A percentile compares a stretch with the other conserved stretches of the same genome.
Evolutionary conservation across 257 asterid genomes (phyloP).

Genomic region (Solanum phureja): DNA sequence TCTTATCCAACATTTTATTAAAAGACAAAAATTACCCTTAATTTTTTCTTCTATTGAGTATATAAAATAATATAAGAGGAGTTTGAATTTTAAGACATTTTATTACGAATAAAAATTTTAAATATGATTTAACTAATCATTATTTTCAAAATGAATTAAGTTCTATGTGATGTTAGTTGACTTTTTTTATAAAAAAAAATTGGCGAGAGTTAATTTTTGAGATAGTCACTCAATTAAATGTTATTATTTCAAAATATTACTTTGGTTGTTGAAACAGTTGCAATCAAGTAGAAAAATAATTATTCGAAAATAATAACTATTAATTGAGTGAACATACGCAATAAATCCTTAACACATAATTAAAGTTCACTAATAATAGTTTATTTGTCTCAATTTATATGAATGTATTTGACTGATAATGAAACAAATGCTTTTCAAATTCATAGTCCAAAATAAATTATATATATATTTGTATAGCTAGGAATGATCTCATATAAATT

Average conservation of each 20-base stretch:
- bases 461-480: neutral
- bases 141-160: neutral
- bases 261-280: neutral
- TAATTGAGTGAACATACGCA: too few relatives aligned
- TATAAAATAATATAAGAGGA: neutral
- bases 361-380: neutral
- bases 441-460: neutral
- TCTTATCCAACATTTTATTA: neutral
- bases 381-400: neutral
- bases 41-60: neutral
- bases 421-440: neutral
- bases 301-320: neutral
- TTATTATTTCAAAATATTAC: neutral
- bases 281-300: neutral
- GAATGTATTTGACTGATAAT: neutral
- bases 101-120: neutral
- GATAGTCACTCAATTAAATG: neutral
- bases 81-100: neutral
- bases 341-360: neutral
- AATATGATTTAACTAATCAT: neutral
- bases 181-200: neutral
- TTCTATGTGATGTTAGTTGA: neutral
- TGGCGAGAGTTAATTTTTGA: neutral
- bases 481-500: neutral
- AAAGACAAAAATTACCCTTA: neutral